Conservation (phyloP, 371 early-diverging fungal genomes). For the Capniomyces stellatus region DNA sequence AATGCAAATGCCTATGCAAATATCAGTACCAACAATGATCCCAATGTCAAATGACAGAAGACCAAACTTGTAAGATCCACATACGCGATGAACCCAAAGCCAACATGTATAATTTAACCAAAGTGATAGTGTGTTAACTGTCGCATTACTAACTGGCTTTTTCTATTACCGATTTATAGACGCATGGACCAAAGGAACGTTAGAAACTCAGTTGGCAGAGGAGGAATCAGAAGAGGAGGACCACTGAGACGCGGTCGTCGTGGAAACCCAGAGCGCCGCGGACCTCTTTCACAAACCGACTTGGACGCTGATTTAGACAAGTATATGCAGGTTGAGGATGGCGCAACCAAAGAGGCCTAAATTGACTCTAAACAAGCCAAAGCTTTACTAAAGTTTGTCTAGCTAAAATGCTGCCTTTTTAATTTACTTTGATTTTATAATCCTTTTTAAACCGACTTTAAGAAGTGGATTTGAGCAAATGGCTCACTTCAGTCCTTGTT, state of each 20-base stretch:
- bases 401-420: too few species aligned
- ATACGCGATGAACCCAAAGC: too few species aligned
- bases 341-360: background rate
- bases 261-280: background rate
- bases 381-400: too few species aligned
- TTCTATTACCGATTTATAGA: background rate
- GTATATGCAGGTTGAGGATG: conserved; percentile 4
- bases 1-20: conserved; percentile 5
- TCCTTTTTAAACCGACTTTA: too few species aligned
- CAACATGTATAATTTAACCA: too few species aligned
- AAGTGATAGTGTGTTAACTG: too few species aligned
- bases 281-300: conserved; percentile 4
- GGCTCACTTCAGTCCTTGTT: too few species aligned
- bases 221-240: background rate
- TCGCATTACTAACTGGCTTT: conserved; percentile 8
- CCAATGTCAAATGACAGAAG: background rate
- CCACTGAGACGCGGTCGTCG: background rate
- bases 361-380: too few species aligned
- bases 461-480: too few species aligned
- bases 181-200: background rate
- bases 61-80: background rate
- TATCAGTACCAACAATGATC: conserved; percentile 13
- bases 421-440: too few species aligned
- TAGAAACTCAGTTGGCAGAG: background rate
- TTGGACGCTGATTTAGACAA: conserved; percentile 4